A percentile compares a stretch with the other conserved stretches of the same genome.
phyloP scores from a whole-genome alignment of 106 monocot genomes.

The Dendrobium chrysotoxum region DNA sequence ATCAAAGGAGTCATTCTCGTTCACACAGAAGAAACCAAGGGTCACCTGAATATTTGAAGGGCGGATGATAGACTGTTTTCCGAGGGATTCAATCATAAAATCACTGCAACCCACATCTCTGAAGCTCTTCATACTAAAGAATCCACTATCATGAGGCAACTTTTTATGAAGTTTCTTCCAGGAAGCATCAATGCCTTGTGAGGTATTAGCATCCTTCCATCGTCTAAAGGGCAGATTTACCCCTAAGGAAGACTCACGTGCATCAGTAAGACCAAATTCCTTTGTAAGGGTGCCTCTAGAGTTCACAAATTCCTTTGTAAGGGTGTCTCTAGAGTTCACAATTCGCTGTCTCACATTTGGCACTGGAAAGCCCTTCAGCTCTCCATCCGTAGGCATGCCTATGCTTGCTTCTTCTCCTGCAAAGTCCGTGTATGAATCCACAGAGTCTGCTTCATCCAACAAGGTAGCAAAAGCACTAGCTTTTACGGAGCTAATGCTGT shows the following conservation, averaged over 20 bases:
- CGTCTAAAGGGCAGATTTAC: constrained; percentile 15
- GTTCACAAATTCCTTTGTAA: constrained; percentile 4
- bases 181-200: not conserved
- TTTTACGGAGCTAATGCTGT: not conserved
- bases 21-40: not conserved
- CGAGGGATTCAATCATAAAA: constrained; percentile 51
- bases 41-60: constrained; percentile 95
- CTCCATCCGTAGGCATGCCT: not conserved
- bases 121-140: constrained; percentile 77
- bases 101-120: constrained; percentile 70
- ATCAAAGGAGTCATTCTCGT: not conserved
- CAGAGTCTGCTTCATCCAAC: constrained; percentile 2
- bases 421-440: not conserved
- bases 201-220: constrained; percentile 26
- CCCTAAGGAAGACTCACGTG: not conserved
- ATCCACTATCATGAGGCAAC: constrained; percentile 28
- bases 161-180: constrained; percentile 15
- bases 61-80: constrained; percentile 32
- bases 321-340: not conserved
- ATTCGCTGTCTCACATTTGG: not conserved
- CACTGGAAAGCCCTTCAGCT: not conserved
- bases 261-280: constrained; percentile 1
- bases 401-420: not conserved
- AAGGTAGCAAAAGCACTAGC: not conserved
- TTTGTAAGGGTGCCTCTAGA: not conserved